Base-by-base conservation (phyloP, 345 rosid species). In the Stellera chamaejasme region DNA sequence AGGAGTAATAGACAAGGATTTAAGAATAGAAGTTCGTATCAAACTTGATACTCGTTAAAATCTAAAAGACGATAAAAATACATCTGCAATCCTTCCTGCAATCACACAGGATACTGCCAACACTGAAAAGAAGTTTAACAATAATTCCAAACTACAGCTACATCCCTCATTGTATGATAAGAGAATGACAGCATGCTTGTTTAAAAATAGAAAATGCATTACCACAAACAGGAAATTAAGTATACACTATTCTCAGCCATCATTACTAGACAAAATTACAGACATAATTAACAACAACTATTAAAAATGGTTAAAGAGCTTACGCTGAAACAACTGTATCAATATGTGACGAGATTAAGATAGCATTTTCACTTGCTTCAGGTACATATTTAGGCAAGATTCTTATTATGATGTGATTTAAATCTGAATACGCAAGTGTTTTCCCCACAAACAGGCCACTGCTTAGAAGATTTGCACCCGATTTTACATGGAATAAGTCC, bases 271-370 rank as follows among this genome's bases (percentile, higher is more conserved):
- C 13, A 14, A 43, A 54, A 10, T 42, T 26, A 45, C 62, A 59
- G 43, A 11, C 56, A 56, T 13, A 46, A 49, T 50, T 9, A 52
- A 44, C 14, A 57, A 36, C 10, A 2, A 27, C 54, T 47, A 10
- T 52, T 48, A 23, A 27, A 10, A 43, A 32, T 50, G 66, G 60
- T 13, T 57, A 69, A 67, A 68, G 70, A 59, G 72, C 43, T 57
- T 82, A 89, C 97, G 88, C 60, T 50, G 96, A 83, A 67, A 84
- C 84, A 63, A 89, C 97, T 2, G 96, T 84, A 69, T 93, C 99
- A 64, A 89, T 79, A 71, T 93, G 99, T 63, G 99, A 89, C 50
- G 97, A 89, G 68, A 87, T 82, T 41, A 93, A 80, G 69, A 93
- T 82, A 43, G 97, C 79, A 67, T 75, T 81, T 55, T 93, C 94